A percentile compares a stretch with the other conserved stretches of the same genome.
Conservation (phyloP, 306 rosid species). For the Phaseolus lunatus region DNA sequence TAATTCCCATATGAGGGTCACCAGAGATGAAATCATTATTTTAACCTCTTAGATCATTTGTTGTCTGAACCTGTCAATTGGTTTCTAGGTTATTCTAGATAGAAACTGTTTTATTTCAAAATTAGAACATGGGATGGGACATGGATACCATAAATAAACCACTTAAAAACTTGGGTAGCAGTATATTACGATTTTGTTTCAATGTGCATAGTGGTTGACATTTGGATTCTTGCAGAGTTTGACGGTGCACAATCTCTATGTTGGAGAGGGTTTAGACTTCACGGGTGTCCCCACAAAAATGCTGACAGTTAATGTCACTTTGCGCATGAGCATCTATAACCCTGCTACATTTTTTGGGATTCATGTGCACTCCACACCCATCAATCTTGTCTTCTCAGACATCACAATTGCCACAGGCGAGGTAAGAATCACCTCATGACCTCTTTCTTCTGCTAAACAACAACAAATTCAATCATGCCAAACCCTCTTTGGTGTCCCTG, state of each 20-base stretch:
- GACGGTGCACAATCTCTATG: slow-evolving; percentile 66
- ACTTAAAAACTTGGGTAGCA: not conserved
- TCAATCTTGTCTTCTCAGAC: slow-evolving; percentile 75
- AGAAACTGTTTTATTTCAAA: slow-evolving; percentile 6
- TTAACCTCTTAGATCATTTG: not conserved
- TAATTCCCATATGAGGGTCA: not conserved
- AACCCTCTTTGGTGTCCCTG: not conserved
- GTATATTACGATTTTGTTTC: not conserved
- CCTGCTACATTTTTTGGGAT: slow-evolving; percentile 94
- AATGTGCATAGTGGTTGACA: not conserved
- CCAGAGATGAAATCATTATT: not conserved
- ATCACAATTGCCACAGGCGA: slow-evolving; percentile 84
- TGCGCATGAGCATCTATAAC: slow-evolving; percentile 73
- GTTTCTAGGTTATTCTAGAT: not conserved
- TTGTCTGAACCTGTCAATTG: slow-evolving; percentile 6
- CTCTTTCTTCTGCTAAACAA: not conserved
- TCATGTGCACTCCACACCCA: slow-evolving; percentile 77
- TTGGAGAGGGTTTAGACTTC: slow-evolving; percentile 84
- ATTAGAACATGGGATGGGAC: not conserved
- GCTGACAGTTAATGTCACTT: slow-evolving; percentile 78
- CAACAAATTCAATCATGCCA: not conserved
- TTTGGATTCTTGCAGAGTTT: slow-evolving; percentile 70
- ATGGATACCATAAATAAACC: not conserved
- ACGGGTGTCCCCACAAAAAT: slow-evolving; percentile 85
- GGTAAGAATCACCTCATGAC: slow-evolving; percentile 51